Evolutionary conservation across 192 early-diverging fungal genomes (phyloP).

Genomic region (Umbelopsis vinacea): DNA sequence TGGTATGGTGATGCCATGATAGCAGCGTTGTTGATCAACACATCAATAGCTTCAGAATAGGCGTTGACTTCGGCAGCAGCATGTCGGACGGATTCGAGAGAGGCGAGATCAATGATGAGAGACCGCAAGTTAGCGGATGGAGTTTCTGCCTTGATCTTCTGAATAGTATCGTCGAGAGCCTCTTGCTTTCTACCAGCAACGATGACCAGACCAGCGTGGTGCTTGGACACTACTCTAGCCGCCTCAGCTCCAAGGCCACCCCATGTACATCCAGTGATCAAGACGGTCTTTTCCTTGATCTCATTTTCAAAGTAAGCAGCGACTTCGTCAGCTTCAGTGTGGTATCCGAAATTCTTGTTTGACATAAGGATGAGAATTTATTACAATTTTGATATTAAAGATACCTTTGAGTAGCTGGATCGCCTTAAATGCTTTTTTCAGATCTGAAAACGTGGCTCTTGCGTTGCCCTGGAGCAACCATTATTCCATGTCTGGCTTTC

Average conservation of each 20-base stretch:
- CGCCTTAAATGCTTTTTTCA: too few relatives aligned
- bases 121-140: slow-evolving; percentile 25
- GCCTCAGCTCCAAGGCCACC: slow-evolving; percentile 9
- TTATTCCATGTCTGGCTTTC: too few relatives aligned
- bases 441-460: too few relatives aligned
- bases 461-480: too few relatives aligned
- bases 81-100: slow-evolving; percentile 41
- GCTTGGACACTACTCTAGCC: neutral
- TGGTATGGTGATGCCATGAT: slow-evolving; percentile 63
- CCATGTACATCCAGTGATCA: slow-evolving; percentile 6
- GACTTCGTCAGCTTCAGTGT: neutral
- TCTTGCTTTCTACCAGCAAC: slow-evolving; percentile 29
- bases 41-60: slow-evolving; percentile 19
- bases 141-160: slow-evolving; percentile 30
- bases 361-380: neutral
- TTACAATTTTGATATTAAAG: too few relatives aligned
- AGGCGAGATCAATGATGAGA: slow-evolving; percentile 34
- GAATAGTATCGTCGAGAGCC: slow-evolving; percentile 14
- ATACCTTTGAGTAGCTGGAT: too few relatives aligned
- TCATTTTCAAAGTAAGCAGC: neutral
- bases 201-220: neutral
- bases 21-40: slow-evolving; percentile 9
- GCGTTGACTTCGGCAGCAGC: slow-evolving; percentile 12
- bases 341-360: neutral
- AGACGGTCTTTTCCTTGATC: slow-evolving; percentile 1